These are phyloP conservation scores for Ascobolus immersus DNA, from an alignment of 495 filamentous ascomycete genomes.

Conservation along the genomic window DNA sequence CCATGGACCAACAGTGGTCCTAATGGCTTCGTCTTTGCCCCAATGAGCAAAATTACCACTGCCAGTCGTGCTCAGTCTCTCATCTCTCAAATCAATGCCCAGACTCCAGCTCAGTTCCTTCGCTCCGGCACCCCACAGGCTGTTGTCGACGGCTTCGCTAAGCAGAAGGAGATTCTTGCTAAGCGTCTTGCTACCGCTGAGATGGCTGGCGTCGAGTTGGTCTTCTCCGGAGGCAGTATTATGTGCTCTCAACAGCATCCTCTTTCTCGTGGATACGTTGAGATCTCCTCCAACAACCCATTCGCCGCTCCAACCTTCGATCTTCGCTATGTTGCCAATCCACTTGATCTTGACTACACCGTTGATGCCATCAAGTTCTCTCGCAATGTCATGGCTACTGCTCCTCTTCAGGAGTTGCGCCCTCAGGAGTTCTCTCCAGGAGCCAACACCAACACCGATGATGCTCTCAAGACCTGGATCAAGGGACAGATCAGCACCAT, in stretches of 20 bases:
- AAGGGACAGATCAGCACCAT: slow-evolving; percentile 12
- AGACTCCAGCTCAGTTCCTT: slow-evolving; percentile 12
- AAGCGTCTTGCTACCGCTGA: slow-evolving; percentile 3
- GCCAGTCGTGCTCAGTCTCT: slow-evolving; percentile 4
- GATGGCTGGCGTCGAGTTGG: slow-evolving; percentile 11
- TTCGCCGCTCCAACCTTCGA: slow-evolving; percentile 15
- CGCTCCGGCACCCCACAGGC: slow-evolving; percentile 17
- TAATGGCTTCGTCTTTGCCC: slow-evolving; percentile 18
- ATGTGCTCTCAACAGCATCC: slow-evolving; percentile 14
- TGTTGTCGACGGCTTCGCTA: slow-evolving; percentile 18
- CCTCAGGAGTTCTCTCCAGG: slow-evolving; percentile 15
- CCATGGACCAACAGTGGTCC: too few relatives aligned
- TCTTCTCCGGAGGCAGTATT: too few relatives aligned
- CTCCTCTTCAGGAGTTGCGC: slow-evolving; percentile 15
- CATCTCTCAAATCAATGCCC: slow-evolving; percentile 1
- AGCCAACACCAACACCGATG: slow-evolving; percentile 8
- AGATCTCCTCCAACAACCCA: slow-evolving; percentile 19
- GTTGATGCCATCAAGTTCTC: too few relatives aligned
- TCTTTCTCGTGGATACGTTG: slow-evolving; percentile 20
- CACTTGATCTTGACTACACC: slow-evolving; percentile 20
- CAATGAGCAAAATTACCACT: slow-evolving; percentile 9
- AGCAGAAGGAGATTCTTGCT: slow-evolving; percentile 8
- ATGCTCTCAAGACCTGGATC: slow-evolving; percentile 11
- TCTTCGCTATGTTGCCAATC: slow-evolving; percentile 19
- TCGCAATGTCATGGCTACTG: slow-evolving; percentile 16